Base-by-base conservation (phyloP, 2,329 filamentous ascomycete genomes). In the Hypomyces rosellus region DNA sequence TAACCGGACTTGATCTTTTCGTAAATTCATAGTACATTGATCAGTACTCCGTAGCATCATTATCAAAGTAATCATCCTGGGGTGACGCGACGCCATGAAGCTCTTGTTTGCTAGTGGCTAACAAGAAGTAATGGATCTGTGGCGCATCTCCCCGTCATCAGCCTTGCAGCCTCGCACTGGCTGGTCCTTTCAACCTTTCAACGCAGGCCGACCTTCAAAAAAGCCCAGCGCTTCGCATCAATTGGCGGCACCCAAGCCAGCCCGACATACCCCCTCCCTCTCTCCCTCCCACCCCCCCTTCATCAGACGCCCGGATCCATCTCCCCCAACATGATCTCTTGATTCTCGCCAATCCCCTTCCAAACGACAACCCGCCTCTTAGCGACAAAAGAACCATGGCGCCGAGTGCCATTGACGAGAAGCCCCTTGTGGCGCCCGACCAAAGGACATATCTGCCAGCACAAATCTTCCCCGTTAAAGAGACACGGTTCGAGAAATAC, bases 401-500 rank as follows among this genome's bases (percentile, higher is more conserved):
- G 56, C 78, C 78, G 51, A 76, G 78, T 48, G 79, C 74, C 34
- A 67, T 74, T 57, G 76, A 75, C 56, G 70, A 70, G 53, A 68
- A 69, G 46, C 64, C 63, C 55, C 60, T 65, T 54, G 62, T 60
- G 59, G 55, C 63, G 51, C 65, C 62, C 50, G 60, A 65, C 63
- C 64, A 64, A 63, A 67, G 69, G 63, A 71, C 63, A 52, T 78
- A 75, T 55, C 74, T 80, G 49, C 70, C 80, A 34, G 70, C 80
- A 54, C 74, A 74, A 39, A 74, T 85, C 48, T 82, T 81, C 57
- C 73, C 75, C n/a, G 77, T 82, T 52, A 79, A 78, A 61, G 84
- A 86, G 63, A 76, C 74, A 52, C 76, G 72, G 55, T 85, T 84
- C 61, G 80, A 83, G 54, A 75, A 75, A 53, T 76, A 70, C 49